Base-by-base conservation (phyloP, 805 yeast genomes). In the Scheffersomyces lignosus region DNA sequence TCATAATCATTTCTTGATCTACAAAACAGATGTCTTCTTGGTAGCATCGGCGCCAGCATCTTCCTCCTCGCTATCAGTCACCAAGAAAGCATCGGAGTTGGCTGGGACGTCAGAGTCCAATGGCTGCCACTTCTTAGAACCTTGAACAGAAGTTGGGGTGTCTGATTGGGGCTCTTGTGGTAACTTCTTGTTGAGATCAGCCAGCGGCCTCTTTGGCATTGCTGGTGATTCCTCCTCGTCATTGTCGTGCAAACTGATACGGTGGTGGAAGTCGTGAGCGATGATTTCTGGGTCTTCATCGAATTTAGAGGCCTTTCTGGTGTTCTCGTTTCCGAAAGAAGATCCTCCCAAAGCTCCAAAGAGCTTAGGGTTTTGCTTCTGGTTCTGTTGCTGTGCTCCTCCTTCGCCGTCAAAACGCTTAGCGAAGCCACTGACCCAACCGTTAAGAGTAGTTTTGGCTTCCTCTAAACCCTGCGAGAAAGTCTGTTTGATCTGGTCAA, bases 401-500 rank as follows among this genome's bases (percentile, higher is more conserved):
- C 49, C 58, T 38, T 45, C 53, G 1, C 48, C 58, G 38, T 55
- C 62, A 40, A 69, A 62, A 50, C 71, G 75, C 65, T 78, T 80
- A 22, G 81, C 73, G 39, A 87, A 54, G 12, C 81, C 86, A 42
- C 77, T 77, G 33, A 87, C 78, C 96, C 96, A 89, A 12, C 80
- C 75, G 43, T 84, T 82, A 40, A 89, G 78, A 37, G 83, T 82
- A 31, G 76, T 70, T 38, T 82, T 78, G 1, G 96, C 88, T 50
- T 87, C 96, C 51, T 83, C 89, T 31, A 89, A 71, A 15, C 91
- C 88, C 52, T 82, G 82, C 29, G 77, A 70, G 36, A 90, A 73
- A 34, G 80, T 76, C 38, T 83, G 84, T 53, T 77, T 80, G 48
- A 86, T 66, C 48, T 77, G 83, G 5, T 84, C 79, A 48, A 81